Percentiles rank a stretch among this genome's conserved stretches.
phyloP scores from a whole-genome alignment of 768 basidiomycete genomes.

The Cubamyces lactineus region DNA sequence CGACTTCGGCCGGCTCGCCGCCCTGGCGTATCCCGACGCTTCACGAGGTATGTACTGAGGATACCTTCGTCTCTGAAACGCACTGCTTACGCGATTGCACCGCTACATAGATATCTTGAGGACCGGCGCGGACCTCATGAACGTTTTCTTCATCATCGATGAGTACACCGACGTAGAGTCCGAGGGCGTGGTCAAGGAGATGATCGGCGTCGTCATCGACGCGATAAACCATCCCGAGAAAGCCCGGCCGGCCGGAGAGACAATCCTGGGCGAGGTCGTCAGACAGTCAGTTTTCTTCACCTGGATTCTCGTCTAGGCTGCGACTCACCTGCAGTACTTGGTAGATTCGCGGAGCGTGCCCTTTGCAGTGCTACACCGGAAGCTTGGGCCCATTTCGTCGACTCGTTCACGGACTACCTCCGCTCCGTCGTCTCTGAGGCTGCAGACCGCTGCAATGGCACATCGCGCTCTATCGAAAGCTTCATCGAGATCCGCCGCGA shows the following conservation, averaged over 20 bases:
- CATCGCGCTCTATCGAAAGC: constrained; percentile 26
- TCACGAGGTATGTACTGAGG: constrained; percentile 13
- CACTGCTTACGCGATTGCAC: background rate
- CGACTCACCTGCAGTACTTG: background rate
- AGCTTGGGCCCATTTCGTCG: constrained; percentile 27
- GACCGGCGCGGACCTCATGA: constrained; percentile 30
- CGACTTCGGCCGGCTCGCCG: constrained; percentile 23
- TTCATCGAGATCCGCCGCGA: constrained; percentile 33
- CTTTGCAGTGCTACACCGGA: constrained; percentile 13
- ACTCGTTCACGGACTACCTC: constrained; percentile 29
- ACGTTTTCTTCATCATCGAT: constrained; percentile 33
- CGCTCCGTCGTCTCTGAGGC: constrained; percentile 32
- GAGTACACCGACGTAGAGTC: constrained; percentile 30
- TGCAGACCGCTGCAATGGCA: constrained; percentile 24
- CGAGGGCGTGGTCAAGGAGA: constrained; percentile 16
- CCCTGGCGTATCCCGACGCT: constrained; percentile 18
- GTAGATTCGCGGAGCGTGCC: constrained; percentile 20
- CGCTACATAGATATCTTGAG: constrained; percentile 9
- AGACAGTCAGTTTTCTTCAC: constrained; percentile 25
- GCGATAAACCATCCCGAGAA: constrained; percentile 30
- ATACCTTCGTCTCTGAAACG: background rate
- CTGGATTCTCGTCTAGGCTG: background rate
- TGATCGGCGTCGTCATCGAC: constrained; percentile 28
- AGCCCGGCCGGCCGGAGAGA: constrained; percentile 29
- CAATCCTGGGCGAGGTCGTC: constrained; percentile 27